Conservation (phyloP, 2,329 filamentous ascomycete genomes). For the Calonectria leucothoes region DNA sequence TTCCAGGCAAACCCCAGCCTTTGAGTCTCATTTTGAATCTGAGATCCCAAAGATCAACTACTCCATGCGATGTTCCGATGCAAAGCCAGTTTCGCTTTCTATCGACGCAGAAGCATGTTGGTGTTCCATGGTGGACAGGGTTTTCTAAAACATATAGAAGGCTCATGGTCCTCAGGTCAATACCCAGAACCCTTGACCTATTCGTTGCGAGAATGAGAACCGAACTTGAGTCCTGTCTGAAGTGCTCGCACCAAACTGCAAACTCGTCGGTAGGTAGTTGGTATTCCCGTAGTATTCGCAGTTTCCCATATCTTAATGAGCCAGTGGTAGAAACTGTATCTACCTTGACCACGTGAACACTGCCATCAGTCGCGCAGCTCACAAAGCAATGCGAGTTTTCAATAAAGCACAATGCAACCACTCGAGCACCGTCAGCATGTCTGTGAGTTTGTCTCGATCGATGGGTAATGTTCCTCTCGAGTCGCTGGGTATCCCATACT, state of each 20-base stretch:
- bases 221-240: constrained; percentile 84
- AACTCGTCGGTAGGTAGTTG: constrained; percentile 80
- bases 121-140: constrained; percentile 89
- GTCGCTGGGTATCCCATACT: constrained; percentile 89
- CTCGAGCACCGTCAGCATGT: constrained; percentile 76
- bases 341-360: constrained; percentile 90
- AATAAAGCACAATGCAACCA: constrained; percentile 88
- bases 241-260: constrained; percentile 93
- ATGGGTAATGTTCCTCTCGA: constrained; percentile 92
- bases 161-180: constrained; percentile 90
- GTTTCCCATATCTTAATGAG: constrained; percentile 81
- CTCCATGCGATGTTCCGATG: constrained; percentile 90
- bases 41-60: constrained; percentile 94
- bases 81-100: constrained; percentile 90
- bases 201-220: constrained; percentile 89
- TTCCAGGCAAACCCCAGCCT: constrained; percentile 88
- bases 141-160: constrained; percentile 85
- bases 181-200: constrained; percentile 81
- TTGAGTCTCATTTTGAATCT: constrained; percentile 91
- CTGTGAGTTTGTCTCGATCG: constrained; percentile 87
- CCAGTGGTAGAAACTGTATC: constrained; percentile 59
- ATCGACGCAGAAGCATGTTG: constrained; percentile 92
- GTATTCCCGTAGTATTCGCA: constrained; percentile 82
- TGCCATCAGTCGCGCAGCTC: constrained; percentile 90
- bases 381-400: constrained; percentile 95